A percentile compares a stretch with the other conserved stretches of the same genome.
Evolutionary conservation across 2,329 filamentous ascomycete species (phyloP).

Genomic region (Microthyrium microscopicum): DNA sequence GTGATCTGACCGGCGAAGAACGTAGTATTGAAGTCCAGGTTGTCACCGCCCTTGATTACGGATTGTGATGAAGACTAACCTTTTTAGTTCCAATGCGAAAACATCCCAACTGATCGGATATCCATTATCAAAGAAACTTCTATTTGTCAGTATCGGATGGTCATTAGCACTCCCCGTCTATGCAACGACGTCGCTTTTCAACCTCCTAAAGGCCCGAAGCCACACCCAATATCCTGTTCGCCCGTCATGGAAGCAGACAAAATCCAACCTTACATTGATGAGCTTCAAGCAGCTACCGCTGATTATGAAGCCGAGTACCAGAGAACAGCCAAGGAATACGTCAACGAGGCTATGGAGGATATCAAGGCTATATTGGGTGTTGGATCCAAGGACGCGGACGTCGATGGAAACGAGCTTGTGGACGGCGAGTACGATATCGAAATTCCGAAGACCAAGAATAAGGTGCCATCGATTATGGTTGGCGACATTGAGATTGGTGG

Average conservation of each 20-base stretch:
- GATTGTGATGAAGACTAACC: not conserved
- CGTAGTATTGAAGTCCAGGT: slow-evolving; percentile 70
- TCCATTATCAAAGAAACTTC: slow-evolving; percentile 86
- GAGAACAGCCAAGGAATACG: slow-evolving; percentile 1
- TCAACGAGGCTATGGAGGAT: not conserved
- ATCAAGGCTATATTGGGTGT: slow-evolving; percentile 10
- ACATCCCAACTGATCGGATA: slow-evolving; percentile 59
- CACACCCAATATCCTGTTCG: slow-evolving; percentile 61
- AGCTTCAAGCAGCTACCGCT: too few relatives aligned
- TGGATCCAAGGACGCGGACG: slow-evolving; percentile 15
- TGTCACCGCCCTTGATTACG: slow-evolving; percentile 4
- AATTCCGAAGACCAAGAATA: too few relatives aligned
- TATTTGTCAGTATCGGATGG: slow-evolving; percentile 85
- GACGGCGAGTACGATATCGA: slow-evolving; percentile 17
- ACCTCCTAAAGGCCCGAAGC: slow-evolving; percentile 59
- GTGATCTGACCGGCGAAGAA: slow-evolving; percentile 68
- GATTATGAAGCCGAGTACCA: slow-evolving; percentile 13
- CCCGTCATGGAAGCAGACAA: slow-evolving; percentile 48
- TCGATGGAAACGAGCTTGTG: slow-evolving; percentile 15
- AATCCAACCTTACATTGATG: slow-evolving; percentile 28
- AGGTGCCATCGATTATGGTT: slow-evolving; percentile 26
- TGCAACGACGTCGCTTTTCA: slow-evolving; percentile 78
- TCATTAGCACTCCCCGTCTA: slow-evolving; percentile 74
- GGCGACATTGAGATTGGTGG: slow-evolving; percentile 44
- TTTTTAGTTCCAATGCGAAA: slow-evolving; percentile 54